Evolutionary conservation across 768 basidiomycete species (phyloP), one percentile per base, ranked within the genome.

Genomic region (Lentinula lateritia): DNA sequence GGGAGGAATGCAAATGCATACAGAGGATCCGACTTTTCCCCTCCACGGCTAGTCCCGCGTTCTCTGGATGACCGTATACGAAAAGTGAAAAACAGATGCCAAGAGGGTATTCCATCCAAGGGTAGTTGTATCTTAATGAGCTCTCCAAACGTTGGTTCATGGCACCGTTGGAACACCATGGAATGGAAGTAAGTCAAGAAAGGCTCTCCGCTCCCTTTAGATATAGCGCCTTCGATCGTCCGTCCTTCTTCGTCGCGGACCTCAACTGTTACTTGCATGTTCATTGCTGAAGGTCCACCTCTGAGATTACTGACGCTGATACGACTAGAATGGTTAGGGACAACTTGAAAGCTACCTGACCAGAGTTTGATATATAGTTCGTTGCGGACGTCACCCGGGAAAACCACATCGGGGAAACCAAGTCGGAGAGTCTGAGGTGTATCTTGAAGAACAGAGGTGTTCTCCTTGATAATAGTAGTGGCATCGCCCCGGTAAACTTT

Each of bases 321-420:
- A 43, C 86, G 78, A 28, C 78, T 78, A 46, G 77, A 74, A 32
- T 75, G 74, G 45, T 72, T 73, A 62, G 83, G 81, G 3, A 83
- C 78, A 0, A 83, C 75, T 2, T 80, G 74, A 70, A 98, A 98
- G 64, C 94, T 90, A 42, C 93, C 96, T 60, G 87, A 89, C 95
- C 95, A 98, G 0, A 98, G 82, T 72, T 97, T 97, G 76, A 98
- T 83, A 73, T 98, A 98, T 12, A 98, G 80, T 65, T 98, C 96
- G 68, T 98, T 98, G 15, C 96, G 87, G n/a, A 85, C 75, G 63
- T 92, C 90, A 6, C 91, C 92, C 3, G 95, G 95, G 69, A 95
- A 95, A 8, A 96, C 95, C 6, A 97, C 95, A 66, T 98, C 96
- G 0, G 96, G 92, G 70, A 98, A 98, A 35, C 94, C 94, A 38